Conservation (phyloP, 1,284 basidiomycete genomes). For the Bothia castanella region DNA sequence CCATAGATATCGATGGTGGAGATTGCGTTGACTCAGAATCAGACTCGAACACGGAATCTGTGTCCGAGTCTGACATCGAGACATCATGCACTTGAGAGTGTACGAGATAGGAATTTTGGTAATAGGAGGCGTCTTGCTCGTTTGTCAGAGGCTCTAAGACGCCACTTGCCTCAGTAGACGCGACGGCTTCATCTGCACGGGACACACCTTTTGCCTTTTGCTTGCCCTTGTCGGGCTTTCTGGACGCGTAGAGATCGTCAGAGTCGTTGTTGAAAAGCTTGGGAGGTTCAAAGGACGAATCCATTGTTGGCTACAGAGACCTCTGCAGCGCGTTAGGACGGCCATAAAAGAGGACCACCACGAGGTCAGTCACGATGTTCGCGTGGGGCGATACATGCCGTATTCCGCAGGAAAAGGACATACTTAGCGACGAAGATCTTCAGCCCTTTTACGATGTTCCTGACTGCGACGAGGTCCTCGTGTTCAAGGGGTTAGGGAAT, state of each 20-base stretch:
- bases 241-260: slow-evolving; percentile 2
- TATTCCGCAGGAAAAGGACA: no score
- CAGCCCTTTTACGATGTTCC: no score
- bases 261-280: slow-evolving; percentile 16
- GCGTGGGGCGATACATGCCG: no score
- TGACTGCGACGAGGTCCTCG: no score
- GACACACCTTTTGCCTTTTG: slow-evolving; percentile 20
- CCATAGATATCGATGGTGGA: background rate
- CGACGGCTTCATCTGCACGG: background rate
- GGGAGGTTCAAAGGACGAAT: slow-evolving; percentile 11
- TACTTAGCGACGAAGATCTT: no score
- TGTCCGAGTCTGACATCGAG: slow-evolving; percentile 13
- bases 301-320: slow-evolving; percentile 16
- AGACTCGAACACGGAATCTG: background rate
- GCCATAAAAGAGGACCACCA: slow-evolving; percentile 8
- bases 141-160: slow-evolving; percentile 15
- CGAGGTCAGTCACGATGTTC: no score
- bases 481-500: no score
- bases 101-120: background rate
- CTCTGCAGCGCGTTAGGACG: background rate
- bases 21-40: slow-evolving; percentile 9
- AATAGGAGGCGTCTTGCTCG: background rate
- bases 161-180: background rate
- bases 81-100: background rate
- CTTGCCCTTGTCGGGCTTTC: slow-evolving; percentile 23